Conservation (phyloP, 2,329 filamentous ascomycete genomes). For the Fusarium sulawesiense region DNA sequence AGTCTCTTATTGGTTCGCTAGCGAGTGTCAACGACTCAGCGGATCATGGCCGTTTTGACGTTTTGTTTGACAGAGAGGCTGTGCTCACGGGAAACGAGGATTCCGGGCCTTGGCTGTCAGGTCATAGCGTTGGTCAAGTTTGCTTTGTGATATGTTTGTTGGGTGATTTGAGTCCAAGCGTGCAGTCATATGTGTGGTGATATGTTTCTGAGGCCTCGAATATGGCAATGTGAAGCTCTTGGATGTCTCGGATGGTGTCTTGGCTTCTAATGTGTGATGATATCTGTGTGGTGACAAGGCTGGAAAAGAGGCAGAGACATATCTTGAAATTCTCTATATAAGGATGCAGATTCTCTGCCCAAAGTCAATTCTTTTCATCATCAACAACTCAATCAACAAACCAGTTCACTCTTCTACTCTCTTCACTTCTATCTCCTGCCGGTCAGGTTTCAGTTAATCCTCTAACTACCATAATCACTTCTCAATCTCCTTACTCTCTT, state of each 20-base stretch:
- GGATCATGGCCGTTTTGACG: background rate
- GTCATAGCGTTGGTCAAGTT: conserved; percentile 51
- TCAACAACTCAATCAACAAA: background rate
- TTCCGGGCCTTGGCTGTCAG: conserved; percentile 11
- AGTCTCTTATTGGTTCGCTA: background rate
- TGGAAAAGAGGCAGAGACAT: background rate
- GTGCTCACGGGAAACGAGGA: conserved; percentile 13
- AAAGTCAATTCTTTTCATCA: background rate
- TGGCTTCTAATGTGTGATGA: background rate
- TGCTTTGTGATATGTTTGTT: conserved; percentile 4
- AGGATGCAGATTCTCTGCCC: background rate
- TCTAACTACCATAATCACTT: background rate
- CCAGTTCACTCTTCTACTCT: background rate
- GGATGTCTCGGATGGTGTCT: conserved; percentile 8
- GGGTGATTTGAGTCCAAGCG: background rate
- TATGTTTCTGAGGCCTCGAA: conserved; percentile 1
- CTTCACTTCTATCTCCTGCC: conserved; percentile 4
- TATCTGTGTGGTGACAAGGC: background rate
- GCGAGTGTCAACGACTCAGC: background rate
- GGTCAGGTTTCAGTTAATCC: conserved; percentile 12
- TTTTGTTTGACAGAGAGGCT: conserved; percentile 24
- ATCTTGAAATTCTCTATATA: conserved; percentile 1
- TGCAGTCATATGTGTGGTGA: background rate
- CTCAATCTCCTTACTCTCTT: background rate
- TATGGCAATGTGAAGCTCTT: background rate